phyloP scores from a whole-genome alignment of 225 moss, liverwort and hornwort genomes.

The Marchantia polymorpha region DNA sequence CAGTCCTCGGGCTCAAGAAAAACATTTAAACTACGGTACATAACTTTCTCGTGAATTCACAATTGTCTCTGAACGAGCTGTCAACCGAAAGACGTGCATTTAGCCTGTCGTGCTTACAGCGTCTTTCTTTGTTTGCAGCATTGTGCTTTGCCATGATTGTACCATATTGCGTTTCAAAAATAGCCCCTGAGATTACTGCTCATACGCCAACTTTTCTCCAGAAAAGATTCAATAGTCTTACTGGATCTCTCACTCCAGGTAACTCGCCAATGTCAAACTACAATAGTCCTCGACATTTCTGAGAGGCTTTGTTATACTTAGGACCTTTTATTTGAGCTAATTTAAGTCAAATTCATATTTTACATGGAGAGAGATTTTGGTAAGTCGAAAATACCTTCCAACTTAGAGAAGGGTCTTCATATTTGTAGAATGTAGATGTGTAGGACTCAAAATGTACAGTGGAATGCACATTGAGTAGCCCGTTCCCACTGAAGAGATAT shows the following conservation, averaged over 20 bases:
- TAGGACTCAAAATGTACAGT: neutral
- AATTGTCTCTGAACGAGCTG: neutral
- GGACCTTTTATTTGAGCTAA: neutral
- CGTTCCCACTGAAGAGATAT: neutral
- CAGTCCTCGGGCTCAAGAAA: neutral
- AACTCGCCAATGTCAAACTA: constrained; percentile 29
- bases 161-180: constrained; percentile 56
- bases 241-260: constrained; percentile 26
- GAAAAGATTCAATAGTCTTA: constrained; percentile 12
- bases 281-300: constrained; percentile 20
- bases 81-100: neutral
- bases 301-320: neutral
- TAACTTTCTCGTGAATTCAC: neutral
- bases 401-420: neutral
- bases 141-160: constrained; percentile 75
- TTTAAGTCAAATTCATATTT: neutral
- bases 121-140: constrained; percentile 25
- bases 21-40: neutral
- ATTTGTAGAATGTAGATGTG: neutral
- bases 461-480: neutral
- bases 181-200: constrained; percentile 50
- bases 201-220: constrained; percentile 54
- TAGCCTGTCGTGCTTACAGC: neutral
- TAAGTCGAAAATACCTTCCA: neutral
- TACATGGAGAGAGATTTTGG: neutral